Evolutionary conservation across 805 yeast species (phyloP), one percentile per base, ranked within the genome.

Genomic region (Citeromyces matritensis): DNA sequence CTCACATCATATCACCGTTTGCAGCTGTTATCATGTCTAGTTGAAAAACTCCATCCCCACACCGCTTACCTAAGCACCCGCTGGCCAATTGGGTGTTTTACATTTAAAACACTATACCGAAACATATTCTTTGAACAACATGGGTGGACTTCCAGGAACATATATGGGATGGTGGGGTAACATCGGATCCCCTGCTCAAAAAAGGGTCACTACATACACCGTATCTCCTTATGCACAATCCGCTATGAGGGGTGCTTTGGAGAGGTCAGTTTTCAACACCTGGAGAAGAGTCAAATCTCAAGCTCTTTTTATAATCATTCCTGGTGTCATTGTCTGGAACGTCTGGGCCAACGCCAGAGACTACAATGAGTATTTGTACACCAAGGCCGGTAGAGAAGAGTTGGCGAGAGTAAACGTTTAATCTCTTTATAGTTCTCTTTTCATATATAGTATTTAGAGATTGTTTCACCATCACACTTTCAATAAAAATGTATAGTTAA

Each of bases 91-190:
- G 27, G 13, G 27, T 5, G 13, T 25, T 25, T 13, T 11, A 11
- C 27, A 25, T 25, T 13, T 11, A 17, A 7, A 17, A 17, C 9
- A 12, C 24, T 9, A n/a, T 23, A 24, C 13, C 17, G 4, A 25
- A 14, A 4, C 25, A 15, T 14, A 12, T 25, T 28, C 30, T 32
- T 34, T 35, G 43, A 41, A 30, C 35, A 51, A 40, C 48, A 77
- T 77, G 84, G 80, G 70, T 53, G 82, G 78, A 51, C 78, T 53
- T 49, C 55, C 78, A 54, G 70, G 71, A 46, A 75, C 84, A 50
- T 85, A 79, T 52, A 77, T 82, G 88, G 96, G 96, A 47, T 85
- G 95, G 95, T 85, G 96, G 96, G 96, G 96, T 53, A 58, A 66
- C 63, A 59, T 85, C 53, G 94, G 66, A 39, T 69, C 81, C 58